Percentiles rank a stretch among this genome's conserved stretches.
Conservation (phyloP, 345 rosid species). For the Adansonia digitata region DNA sequence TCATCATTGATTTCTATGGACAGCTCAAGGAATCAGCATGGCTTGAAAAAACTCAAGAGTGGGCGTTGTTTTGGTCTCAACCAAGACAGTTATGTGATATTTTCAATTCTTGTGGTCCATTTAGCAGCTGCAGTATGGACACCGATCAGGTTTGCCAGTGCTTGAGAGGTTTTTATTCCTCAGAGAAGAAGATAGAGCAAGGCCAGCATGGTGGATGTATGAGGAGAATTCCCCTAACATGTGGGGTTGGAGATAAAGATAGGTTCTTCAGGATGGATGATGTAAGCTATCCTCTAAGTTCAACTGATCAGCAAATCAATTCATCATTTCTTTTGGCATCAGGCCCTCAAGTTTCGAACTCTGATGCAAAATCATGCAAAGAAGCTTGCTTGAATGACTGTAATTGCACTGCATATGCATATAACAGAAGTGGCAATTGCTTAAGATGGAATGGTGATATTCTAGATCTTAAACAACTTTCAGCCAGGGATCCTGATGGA, state of each 20-base stretch:
- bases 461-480: not conserved
- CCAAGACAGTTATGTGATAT: not conserved
- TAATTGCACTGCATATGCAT: conserved; percentile 16
- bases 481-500: not conserved
- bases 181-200: conserved; percentile 15
- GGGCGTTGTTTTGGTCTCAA: conserved; percentile 7
- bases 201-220: conserved; percentile 37
- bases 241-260: conserved; percentile 21
- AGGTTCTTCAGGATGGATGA: conserved; percentile 10
- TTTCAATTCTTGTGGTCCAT: not conserved
- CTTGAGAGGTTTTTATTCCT: conserved; percentile 32
- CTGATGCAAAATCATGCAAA: not conserved
- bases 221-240: conserved; percentile 21
- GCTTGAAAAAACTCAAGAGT: not conserved
- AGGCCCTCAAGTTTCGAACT: not conserved
- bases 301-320: not conserved
- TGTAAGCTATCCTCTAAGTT: not conserved
- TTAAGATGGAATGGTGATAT: not conserved
- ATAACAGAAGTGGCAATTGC: conserved; percentile 11
- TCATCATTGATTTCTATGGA: not conserved
- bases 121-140: conserved; percentile 20
- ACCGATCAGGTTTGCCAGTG: conserved; percentile 30
- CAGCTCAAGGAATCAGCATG: not conserved
- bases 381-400: conserved; percentile 15
- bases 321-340: not conserved